A percentile compares a stretch with the other conserved stretches of the same genome.
Conservation (phyloP, 78 protist species). For the Dictyostelium brefeldianum region DNA sequence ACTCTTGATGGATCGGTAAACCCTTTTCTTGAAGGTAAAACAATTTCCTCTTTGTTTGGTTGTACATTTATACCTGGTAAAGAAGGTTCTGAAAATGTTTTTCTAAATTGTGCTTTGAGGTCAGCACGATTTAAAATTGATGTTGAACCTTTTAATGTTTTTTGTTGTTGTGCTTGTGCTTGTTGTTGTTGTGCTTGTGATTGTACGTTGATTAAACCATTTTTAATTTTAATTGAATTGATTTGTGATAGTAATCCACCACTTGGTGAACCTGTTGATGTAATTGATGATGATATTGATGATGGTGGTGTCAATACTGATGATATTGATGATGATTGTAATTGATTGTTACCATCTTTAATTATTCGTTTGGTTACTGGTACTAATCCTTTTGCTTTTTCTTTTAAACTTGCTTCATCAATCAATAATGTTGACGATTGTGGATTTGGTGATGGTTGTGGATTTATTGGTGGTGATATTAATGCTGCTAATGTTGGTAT, state of each 20-base stretch:
- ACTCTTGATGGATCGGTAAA: slow-evolving; percentile 60
- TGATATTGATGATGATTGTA: neutral
- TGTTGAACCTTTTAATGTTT: slow-evolving; percentile 19
- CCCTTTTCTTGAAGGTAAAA: slow-evolving; percentile 43
- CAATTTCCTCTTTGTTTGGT: slow-evolving; percentile 12
- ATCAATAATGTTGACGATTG: neutral
- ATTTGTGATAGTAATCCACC: slow-evolving; percentile 4
- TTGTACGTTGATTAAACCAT: neutral
- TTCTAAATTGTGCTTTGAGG: slow-evolving; percentile 6
- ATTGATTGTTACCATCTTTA: neutral
- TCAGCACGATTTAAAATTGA: slow-evolving; percentile 14
- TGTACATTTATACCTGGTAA: slow-evolving; percentile 10
- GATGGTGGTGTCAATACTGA: neutral
- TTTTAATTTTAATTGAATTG: neutral
- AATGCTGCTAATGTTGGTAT: slow-evolving; percentile 55
- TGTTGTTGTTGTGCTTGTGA: slow-evolving; percentile 20
- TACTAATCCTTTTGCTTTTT: slow-evolving; percentile 12
- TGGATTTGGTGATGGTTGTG: slow-evolving; percentile 2
- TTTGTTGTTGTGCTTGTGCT: neutral
- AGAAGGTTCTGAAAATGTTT: slow-evolving; percentile 55
- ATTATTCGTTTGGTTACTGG: neutral
- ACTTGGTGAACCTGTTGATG: slow-evolving; percentile 6
- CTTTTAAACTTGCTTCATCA: neutral
- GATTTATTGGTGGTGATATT: slow-evolving; percentile 26
- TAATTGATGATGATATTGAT: neutral